These are phyloP conservation scores for Sclerotinia trifoliorum DNA, from an alignment of 2,329 filamentous ascomycete genomes.

Conservation along the genomic window DNA sequence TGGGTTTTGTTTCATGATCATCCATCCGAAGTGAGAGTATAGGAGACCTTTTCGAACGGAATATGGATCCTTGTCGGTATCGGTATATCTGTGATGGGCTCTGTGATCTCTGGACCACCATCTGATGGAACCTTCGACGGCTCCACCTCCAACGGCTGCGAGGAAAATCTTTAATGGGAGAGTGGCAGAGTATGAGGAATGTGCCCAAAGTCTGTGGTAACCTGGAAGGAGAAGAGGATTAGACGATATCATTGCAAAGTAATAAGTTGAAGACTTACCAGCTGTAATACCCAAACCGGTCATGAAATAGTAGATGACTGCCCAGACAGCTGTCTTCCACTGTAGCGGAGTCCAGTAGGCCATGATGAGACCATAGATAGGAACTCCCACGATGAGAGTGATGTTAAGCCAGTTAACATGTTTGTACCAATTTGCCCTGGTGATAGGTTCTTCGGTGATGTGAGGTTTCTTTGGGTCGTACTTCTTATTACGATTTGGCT, in stretches of 20 bases:
- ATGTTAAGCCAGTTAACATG: constrained; percentile 95
- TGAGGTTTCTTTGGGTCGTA: constrained; percentile 70
- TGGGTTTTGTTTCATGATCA: constrained; percentile 91
- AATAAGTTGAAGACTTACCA: constrained; percentile 48
- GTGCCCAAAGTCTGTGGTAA: constrained; percentile 83
- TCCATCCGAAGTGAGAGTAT: constrained; percentile 86
- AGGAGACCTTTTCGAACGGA: constrained; percentile 84
- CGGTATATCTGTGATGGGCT: constrained; percentile 87
- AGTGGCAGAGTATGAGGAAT: constrained; percentile 77
- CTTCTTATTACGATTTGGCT: constrained; percentile 42
- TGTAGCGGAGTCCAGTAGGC: constrained; percentile 77
- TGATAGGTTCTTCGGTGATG: constrained; percentile 80
- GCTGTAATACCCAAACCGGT: constrained; percentile 78
- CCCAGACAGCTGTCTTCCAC: constrained; percentile 69
- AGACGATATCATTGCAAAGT: not conserved
- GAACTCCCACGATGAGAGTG: constrained; percentile 74
- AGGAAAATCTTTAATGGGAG: constrained; percentile 78
- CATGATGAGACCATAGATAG: constrained; percentile 68
- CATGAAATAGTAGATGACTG: constrained; percentile 79
- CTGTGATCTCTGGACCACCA: constrained; percentile 90
- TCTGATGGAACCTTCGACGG: constrained; percentile 80
- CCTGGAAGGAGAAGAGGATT: constrained; percentile 44
- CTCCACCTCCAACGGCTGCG: constrained; percentile 76
- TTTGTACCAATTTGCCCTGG: constrained; percentile 80
- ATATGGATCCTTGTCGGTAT: constrained; percentile 90